A percentile compares a stretch with the other conserved stretches of the same genome.
Conservation (phyloP, 805 yeast species). For the Scheffersomyces amazonensis region DNA sequence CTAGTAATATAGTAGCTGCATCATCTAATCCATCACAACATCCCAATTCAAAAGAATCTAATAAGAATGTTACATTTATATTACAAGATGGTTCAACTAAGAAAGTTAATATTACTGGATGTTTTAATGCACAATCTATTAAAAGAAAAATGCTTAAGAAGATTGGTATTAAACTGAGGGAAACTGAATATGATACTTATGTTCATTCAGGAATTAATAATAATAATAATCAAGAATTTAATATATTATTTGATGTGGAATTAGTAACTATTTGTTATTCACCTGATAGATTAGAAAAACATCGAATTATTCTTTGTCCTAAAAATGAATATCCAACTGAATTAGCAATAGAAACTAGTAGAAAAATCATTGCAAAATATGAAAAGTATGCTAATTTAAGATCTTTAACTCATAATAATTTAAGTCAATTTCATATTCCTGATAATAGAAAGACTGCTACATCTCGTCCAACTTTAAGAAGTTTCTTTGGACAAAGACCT, state of each 20-base stretch:
- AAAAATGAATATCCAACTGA: slow-evolving; percentile 61
- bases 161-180: slow-evolving; percentile 44
- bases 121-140: slow-evolving; percentile 77
- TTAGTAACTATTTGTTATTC: slow-evolving; percentile 81
- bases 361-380: slow-evolving; percentile 37
- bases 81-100: slow-evolving; percentile 71
- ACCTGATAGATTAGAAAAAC: slow-evolving; percentile 64
- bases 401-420: slow-evolving; percentile 12
- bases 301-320: slow-evolving; percentile 67
- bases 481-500: slow-evolving; percentile 84
- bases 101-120: slow-evolving; percentile 69
- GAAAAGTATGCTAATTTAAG: slow-evolving; percentile 17
- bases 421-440: slow-evolving; percentile 20
- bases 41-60: slow-evolving; percentile 16
- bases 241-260: slow-evolving; percentile 69
- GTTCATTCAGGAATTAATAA: slow-evolving; percentile 43
- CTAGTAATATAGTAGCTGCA: background rate
- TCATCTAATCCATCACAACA: slow-evolving; percentile 3
- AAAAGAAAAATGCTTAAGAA: slow-evolving; percentile 65
- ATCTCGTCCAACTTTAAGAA: slow-evolving; percentile 27
- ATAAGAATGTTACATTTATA: slow-evolving; percentile 58
- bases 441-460: slow-evolving; percentile 8
- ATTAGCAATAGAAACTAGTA: slow-evolving; percentile 56
- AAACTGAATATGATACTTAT: slow-evolving; percentile 59
- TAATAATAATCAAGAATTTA: slow-evolving; percentile 16